Percentiles rank a stretch among this genome's conserved stretches.
phyloP scores from a whole-genome alignment of 768 basidiomycete genomes.

The Mycena alexandri region DNA sequence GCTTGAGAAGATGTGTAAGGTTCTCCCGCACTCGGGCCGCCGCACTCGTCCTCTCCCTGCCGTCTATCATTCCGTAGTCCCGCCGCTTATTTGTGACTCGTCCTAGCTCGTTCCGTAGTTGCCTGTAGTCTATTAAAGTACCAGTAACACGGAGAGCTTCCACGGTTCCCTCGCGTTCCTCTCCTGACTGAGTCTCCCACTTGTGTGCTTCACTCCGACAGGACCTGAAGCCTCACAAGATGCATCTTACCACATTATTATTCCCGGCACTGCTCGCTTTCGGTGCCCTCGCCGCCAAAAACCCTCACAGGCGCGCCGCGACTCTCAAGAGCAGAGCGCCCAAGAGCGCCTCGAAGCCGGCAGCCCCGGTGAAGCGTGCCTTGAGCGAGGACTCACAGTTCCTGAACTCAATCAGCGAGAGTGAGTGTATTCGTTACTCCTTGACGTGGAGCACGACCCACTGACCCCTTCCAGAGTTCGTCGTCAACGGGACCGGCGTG shows the following conservation, averaged over 20 bases:
- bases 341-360: slow-evolving; percentile 21
- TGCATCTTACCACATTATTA: slow-evolving; percentile 26
- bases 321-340: slow-evolving; percentile 26
- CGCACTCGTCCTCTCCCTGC: too few relatives aligned
- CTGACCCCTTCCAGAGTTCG: slow-evolving; percentile 19
- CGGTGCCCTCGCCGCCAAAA: slow-evolving; percentile 25
- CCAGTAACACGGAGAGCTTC: too few relatives aligned
- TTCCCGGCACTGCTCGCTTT: slow-evolving; percentile 24
- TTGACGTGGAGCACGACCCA: slow-evolving; percentile 19
- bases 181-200: too few relatives aligned
- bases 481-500: slow-evolving; percentile 23
- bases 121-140: too few relatives aligned
- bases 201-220: too few relatives aligned
- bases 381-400: slow-evolving; percentile 21
- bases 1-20: too few relatives aligned
- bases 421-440: slow-evolving; percentile 21
- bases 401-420: slow-evolving; percentile 23
- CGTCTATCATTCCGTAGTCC: too few relatives aligned
- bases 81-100: too few relatives aligned
- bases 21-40: too few relatives aligned
- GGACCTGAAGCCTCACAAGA: not conserved
- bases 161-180: too few relatives aligned
- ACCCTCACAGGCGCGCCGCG: slow-evolving; percentile 24
- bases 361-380: slow-evolving; percentile 22
- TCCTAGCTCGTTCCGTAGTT: too few relatives aligned